phyloP scores from a whole-genome alignment of 306 rosid species.

The Luffa acutangula region DNA sequence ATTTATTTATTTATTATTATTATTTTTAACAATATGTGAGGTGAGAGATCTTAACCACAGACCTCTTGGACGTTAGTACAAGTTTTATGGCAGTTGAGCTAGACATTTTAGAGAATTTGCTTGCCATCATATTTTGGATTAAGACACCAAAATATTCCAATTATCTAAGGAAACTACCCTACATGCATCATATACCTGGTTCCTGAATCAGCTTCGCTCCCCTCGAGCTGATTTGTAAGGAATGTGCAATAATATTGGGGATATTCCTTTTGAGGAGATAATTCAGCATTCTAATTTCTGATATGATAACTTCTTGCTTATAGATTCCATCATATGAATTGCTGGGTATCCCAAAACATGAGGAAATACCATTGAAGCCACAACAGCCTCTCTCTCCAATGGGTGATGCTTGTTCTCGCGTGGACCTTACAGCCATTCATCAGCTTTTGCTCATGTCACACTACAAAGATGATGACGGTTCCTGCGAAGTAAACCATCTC shows the following conservation, averaged over 20 bases:
- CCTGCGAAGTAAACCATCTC: constrained; percentile 43
- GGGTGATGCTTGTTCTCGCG: constrained; percentile 66
- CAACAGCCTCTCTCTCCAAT: constrained; percentile 55
- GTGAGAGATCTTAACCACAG: too few relatives aligned
- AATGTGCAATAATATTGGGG: not conserved
- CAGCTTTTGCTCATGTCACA: constrained; percentile 56
- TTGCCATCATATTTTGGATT: not conserved
- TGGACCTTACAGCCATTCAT: constrained; percentile 70
- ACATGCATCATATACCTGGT: not conserved
- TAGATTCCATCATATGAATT: constrained; percentile 53
- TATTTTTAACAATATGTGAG: too few relatives aligned
- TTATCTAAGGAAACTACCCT: not conserved
- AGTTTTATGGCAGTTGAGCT: too few relatives aligned
- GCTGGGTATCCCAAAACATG: constrained; percentile 64
- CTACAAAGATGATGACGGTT: constrained; percentile 61
- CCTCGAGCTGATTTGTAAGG: not conserved
- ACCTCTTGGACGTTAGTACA: too few relatives aligned
- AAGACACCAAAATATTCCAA: not conserved
- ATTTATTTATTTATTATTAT: too few relatives aligned
- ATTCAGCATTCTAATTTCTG: not conserved
- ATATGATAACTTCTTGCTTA: not conserved
- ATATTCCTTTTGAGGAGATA: not conserved
- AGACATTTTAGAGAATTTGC: not conserved
- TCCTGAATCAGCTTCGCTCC: not conserved
- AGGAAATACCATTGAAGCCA: constrained; percentile 42